A percentile compares a stretch with the other conserved stretches of the same genome.
Evolutionary conservation across 208 protist genomes (phyloP).

Genomic region (Sergeia podlipaevii): DNA sequence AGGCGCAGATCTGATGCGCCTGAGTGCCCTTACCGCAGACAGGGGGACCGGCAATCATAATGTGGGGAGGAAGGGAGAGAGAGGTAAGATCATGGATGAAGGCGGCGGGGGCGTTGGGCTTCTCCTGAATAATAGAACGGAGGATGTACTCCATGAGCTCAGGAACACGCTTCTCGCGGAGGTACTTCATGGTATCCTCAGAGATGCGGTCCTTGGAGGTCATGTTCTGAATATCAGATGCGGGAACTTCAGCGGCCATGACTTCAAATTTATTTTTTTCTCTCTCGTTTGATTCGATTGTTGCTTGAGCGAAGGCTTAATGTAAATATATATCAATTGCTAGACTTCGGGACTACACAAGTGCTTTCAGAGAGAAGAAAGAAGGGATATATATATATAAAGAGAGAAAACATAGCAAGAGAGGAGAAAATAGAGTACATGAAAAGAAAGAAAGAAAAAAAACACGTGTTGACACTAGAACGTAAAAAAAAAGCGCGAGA

Average conservation of each 20-base stretch:
- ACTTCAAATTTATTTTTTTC: background rate
- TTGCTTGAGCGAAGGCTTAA: background rate
- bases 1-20: conserved; percentile 45
- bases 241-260: conserved; percentile 1
- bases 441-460: no score
- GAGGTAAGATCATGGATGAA: conserved; percentile 61
- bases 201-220: conserved; percentile 26
- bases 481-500: no score
- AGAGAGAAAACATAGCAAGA: no score
- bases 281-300: background rate
- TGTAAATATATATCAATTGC: background rate
- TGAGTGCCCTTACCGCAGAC: conserved; percentile 83
- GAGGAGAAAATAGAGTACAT: no score
- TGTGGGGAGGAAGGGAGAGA: conserved; percentile 45
- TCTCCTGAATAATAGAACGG: conserved; percentile 54
- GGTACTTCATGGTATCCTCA: conserved; percentile 68
- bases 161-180: conserved; percentile 70
- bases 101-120: conserved; percentile 51
- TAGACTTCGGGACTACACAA: no score
- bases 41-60: conserved; percentile 81
- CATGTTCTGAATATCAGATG: background rate
- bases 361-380: no score
- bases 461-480: no score
- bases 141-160: conserved; percentile 84
- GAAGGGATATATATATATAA: no score